A percentile compares a stretch with the other conserved stretches of the same genome.
Conservation (phyloP, 148 eudicot genomes). For the Linanthus parryae region DNA sequence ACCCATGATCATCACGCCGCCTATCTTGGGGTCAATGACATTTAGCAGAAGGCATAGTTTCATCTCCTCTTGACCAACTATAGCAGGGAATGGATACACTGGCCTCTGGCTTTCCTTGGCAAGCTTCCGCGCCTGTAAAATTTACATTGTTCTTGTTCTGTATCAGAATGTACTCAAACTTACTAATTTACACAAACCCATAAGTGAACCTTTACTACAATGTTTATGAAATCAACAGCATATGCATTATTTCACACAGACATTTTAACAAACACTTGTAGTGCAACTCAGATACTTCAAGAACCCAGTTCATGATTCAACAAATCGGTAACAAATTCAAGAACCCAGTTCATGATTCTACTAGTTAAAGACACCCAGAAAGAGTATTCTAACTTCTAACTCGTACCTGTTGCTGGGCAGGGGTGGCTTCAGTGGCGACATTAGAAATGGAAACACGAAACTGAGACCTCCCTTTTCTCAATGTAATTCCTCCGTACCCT, state of each 20-base stretch:
- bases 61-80: conserved; percentile 99
- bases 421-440: conserved; percentile 68
- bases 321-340: neutral
- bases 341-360: neutral
- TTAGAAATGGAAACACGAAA: conserved; percentile 47
- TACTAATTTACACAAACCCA: no score
- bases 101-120: conserved; percentile 76
- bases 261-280: neutral
- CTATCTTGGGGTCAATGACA: conserved; percentile 96
- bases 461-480: conserved; percentile 44
- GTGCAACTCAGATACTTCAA: neutral
- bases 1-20: conserved; percentile 99
- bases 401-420: conserved; percentile 51
- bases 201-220: neutral
- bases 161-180: neutral
- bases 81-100: conserved; percentile 88
- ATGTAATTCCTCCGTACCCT: no score
- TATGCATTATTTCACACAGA: neutral
- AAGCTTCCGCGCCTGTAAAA: conserved; percentile 54
- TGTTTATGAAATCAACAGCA: neutral
- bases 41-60: conserved; percentile 84
- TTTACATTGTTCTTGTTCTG: neutral
- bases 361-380: no score
- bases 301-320: neutral
- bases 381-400: neutral